Conservation (phyloP, 768 basidiomycete species). For the Lepiota venenata region DNA sequence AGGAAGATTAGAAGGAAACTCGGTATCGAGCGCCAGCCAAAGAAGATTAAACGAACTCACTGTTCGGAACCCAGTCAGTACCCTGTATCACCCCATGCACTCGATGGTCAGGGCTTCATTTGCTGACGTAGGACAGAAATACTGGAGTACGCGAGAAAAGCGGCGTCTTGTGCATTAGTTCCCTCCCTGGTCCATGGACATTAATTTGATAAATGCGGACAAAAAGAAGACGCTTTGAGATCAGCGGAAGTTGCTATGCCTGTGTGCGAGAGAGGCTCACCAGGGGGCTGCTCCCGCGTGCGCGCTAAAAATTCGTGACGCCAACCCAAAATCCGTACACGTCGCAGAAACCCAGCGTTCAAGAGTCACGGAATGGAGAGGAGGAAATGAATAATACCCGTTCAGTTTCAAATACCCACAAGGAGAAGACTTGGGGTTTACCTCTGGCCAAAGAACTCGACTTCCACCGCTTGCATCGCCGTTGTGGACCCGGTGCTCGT, state of each 20-base stretch:
- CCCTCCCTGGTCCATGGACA: conserved; percentile 53
- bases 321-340: conserved; percentile 3
- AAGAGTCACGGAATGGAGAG: neutral
- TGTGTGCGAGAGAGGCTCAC: conserved; percentile 25
- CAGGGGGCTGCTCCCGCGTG: conserved; percentile 83
- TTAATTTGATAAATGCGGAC: neutral
- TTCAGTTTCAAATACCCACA: neutral
- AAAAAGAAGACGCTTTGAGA: neutral
- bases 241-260: neutral
- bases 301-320: conserved; percentile 41
- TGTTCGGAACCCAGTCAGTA: conserved; percentile 64
- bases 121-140: conserved; percentile 85
- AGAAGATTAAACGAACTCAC: conserved; percentile 31
- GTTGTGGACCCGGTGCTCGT: conserved; percentile 49
- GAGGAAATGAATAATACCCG: neutral
- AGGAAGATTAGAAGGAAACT: neutral
- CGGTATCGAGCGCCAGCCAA: neutral
- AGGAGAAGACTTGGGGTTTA: conserved; percentile 27
- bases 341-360: neutral
- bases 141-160: conserved; percentile 77
- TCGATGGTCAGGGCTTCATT: conserved; percentile 75
- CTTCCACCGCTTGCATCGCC: conserved; percentile 61
- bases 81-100: conserved; percentile 77
- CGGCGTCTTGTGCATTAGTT: conserved; percentile 84
- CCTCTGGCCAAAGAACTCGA: conserved; percentile 77